Conservation (phyloP, 2,329 filamentous ascomycete genomes). For the Botrytis byssoidea region DNA sequence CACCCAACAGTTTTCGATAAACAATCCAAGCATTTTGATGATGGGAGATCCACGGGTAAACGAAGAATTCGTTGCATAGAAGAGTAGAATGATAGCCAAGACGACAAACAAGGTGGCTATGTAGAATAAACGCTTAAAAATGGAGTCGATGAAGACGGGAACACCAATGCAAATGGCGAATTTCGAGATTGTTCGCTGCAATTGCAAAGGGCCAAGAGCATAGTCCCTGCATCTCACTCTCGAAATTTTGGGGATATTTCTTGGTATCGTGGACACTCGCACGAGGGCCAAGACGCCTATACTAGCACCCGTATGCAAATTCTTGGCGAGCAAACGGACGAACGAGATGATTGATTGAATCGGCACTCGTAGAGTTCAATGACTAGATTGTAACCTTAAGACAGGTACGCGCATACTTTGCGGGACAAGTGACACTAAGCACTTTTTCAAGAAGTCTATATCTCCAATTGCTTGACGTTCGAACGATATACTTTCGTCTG, state of each 20-base stretch:
- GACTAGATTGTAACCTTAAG: neutral
- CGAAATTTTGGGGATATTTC: neutral
- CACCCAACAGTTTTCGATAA: neutral
- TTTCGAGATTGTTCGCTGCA: neutral
- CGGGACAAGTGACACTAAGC: neutral
- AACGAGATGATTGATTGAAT: neutral
- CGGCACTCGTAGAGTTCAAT: neutral
- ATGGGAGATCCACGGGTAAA: neutral
- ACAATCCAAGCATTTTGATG: neutral
- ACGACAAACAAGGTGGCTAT: neutral
- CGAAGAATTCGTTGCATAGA: neutral
- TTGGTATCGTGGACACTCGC: neutral
- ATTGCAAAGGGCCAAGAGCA: neutral
- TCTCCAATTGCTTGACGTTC: neutral
- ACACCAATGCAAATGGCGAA: neutral
- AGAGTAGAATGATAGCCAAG: neutral
- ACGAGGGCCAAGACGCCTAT: neutral
- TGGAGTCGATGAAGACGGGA: neutral
- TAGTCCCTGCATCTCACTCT: neutral
- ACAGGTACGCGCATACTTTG: neutral
- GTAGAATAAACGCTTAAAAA: neutral
- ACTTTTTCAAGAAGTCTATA: neutral
- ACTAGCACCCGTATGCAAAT: neutral
- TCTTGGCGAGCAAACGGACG: neutral
- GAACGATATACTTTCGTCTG: neutral